Percentiles rank a stretch among this genome's conserved stretches.
Evolutionary conservation across 495 filamentous ascomycete species (phyloP).

Genomic region (Amorphotheca resinae): DNA sequence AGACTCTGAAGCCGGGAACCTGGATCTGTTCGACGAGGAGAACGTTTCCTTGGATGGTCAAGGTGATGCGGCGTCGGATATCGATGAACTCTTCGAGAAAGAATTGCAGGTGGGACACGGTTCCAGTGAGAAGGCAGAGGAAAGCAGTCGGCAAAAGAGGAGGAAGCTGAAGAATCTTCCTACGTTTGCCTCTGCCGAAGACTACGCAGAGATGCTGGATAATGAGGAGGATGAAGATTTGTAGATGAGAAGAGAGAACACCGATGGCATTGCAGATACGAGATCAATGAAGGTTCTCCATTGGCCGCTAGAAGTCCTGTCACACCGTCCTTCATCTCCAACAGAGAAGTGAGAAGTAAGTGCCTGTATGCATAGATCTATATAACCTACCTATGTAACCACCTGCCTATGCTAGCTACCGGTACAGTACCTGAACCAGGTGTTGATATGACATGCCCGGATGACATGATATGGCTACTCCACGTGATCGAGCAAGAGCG

Average conservation of each 20-base stretch:
- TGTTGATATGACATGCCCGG: too few relatives aligned
- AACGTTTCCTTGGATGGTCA: slow-evolving; percentile 37
- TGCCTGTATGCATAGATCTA: too few relatives aligned
- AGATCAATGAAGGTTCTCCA: too few relatives aligned
- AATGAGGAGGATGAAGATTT: slow-evolving; percentile 44
- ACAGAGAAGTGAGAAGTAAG: too few relatives aligned
- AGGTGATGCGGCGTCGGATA: slow-evolving; percentile 39
- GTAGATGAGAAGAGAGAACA: neutral
- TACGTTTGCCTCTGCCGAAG: slow-evolving; percentile 83
- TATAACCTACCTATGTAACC: too few relatives aligned
- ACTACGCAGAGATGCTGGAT: slow-evolving; percentile 79
- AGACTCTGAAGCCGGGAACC: slow-evolving; percentile 26
- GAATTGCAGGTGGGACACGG: slow-evolving; percentile 22
- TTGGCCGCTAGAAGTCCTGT: too few relatives aligned
- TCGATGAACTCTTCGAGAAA: slow-evolving; percentile 24
- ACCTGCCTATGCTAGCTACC: too few relatives aligned
- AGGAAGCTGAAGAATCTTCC: slow-evolving; percentile 81
- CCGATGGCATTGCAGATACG: too few relatives aligned
- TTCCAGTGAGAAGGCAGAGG: slow-evolving; percentile 24
- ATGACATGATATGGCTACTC: too few relatives aligned
- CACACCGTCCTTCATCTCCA: too few relatives aligned
- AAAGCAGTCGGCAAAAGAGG: slow-evolving; percentile 48
- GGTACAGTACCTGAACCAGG: too few relatives aligned
- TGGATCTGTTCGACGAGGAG: slow-evolving; percentile 36
- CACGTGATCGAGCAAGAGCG: too few relatives aligned